Conservation (phyloP, 108 stramenopile genomes). For the Nitzschia palea region DNA sequence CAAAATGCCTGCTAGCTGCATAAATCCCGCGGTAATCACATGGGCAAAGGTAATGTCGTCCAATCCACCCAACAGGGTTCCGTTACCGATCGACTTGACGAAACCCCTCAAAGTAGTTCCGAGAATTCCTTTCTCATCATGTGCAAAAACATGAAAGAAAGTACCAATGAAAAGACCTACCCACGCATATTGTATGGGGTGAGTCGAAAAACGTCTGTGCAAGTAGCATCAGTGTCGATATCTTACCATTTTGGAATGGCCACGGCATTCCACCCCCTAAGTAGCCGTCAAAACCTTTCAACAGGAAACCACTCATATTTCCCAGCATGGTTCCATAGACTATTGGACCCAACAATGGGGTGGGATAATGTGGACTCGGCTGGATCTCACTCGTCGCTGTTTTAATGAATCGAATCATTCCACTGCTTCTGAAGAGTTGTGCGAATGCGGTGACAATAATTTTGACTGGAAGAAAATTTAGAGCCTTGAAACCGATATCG, state of each 20-base stretch:
- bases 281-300: constrained; percentile 70
- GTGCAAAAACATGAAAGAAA: constrained; percentile 75
- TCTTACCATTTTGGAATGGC: constrained; percentile 75
- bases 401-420: constrained; percentile 54
- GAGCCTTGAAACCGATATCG: constrained; percentile 63
- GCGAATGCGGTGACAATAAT: constrained; percentile 48
- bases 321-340: constrained; percentile 70
- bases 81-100: constrained; percentile 36
- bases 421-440: constrained; percentile 68
- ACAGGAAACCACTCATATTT: constrained; percentile 79
- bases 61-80: constrained; percentile 30
- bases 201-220: neutral
- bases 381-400: constrained; percentile 53
- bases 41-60: constrained; percentile 60
- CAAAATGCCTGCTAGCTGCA: constrained; percentile 66
- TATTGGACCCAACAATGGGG: constrained; percentile 79
- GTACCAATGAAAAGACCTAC: constrained; percentile 52
- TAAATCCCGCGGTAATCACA: constrained; percentile 56
- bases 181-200: constrained; percentile 6
- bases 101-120: constrained; percentile 50
- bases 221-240: neutral
- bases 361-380: constrained; percentile 75
- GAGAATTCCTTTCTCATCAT: constrained; percentile 62
- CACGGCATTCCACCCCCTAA: constrained; percentile 69
- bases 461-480: constrained; percentile 47